Conservation (phyloP, 495 filamentous ascomycete species). For the Halenospora varia region DNA sequence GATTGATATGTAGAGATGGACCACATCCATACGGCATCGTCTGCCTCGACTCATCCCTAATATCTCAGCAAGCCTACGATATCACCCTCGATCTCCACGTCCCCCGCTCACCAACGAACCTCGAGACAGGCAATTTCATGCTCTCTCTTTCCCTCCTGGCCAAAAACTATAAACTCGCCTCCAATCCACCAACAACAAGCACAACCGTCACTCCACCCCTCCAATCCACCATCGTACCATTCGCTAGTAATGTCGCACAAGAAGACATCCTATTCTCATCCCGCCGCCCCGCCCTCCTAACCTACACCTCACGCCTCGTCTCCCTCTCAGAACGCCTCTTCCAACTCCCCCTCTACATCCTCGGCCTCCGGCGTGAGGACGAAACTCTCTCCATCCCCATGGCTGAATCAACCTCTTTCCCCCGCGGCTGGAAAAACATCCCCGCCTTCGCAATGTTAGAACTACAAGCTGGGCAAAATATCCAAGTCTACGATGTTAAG, state of each 20-base stretch:
- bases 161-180: constrained; percentile 27
- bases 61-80: constrained; percentile 58
- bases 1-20: constrained; percentile 37
- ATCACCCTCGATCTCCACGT: constrained; percentile 54
- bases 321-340: constrained; percentile 29
- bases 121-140: constrained; percentile 85
- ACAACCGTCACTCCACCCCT: constrained; percentile 14
- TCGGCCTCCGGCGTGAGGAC: constrained; percentile 46
- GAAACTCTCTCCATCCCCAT: constrained; percentile 58
- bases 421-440: constrained; percentile 47
- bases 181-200: constrained; percentile 6
- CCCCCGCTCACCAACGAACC: constrained; percentile 56
- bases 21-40: constrained; percentile 51
- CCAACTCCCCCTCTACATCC: constrained; percentile 54
- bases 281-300: constrained; percentile 61
- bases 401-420: constrained; percentile 67
- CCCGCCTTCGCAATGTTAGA: constrained; percentile 60
- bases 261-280: constrained; percentile 34
- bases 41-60: constrained; percentile 37
- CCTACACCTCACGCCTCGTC: constrained; percentile 60
- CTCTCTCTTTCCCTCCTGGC: constrained; percentile 66
- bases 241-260: not conserved
- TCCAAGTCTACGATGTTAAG: constrained; percentile 70
- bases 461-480: constrained; percentile 56
- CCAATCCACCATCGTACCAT: constrained; percentile 8